Conservation (phyloP, 257 asterid genomes). For the Dorcoceras hygrometricum region DNA sequence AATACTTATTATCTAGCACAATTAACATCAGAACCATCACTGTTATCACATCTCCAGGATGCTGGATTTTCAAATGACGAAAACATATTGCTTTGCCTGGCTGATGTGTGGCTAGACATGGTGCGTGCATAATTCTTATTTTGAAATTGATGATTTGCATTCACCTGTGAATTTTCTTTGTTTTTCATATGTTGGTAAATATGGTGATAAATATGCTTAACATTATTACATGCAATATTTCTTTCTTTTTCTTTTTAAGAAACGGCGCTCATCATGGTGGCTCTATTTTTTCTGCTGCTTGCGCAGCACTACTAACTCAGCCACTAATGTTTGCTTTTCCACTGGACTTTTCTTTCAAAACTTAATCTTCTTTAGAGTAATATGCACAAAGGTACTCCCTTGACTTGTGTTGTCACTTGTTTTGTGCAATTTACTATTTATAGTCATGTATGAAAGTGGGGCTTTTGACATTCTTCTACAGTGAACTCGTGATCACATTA, state of each 20-base stretch:
- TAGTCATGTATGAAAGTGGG: constrained; percentile 2
- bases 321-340: constrained; percentile 16
- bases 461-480: background rate
- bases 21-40: constrained; percentile 71
- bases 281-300: constrained; percentile 3
- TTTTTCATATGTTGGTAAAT: constrained; percentile 7
- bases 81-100: constrained; percentile 84
- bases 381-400: background rate
- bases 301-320: constrained; percentile 1
- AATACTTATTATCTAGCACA: constrained; percentile 86
- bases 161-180: constrained; percentile 11
- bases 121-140: constrained; percentile 31
- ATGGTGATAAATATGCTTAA: constrained; percentile 2
- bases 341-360: background rate
- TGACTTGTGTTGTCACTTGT: constrained; percentile 4
- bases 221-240: constrained; percentile 6
- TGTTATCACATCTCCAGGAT: constrained; percentile 62
- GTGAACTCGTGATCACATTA: background rate
- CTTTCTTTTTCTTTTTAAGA: background rate
- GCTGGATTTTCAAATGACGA: constrained; percentile 78
- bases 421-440: background rate
- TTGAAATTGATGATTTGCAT: background rate
- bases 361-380: background rate
- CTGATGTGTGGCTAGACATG: constrained; percentile 96
- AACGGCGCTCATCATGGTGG: background rate